Evolutionary conservation across 371 early-diverging fungal genomes (phyloP), one percentile per base, ranked within the genome.

Genomic region (Mortierella sp.): DNA sequence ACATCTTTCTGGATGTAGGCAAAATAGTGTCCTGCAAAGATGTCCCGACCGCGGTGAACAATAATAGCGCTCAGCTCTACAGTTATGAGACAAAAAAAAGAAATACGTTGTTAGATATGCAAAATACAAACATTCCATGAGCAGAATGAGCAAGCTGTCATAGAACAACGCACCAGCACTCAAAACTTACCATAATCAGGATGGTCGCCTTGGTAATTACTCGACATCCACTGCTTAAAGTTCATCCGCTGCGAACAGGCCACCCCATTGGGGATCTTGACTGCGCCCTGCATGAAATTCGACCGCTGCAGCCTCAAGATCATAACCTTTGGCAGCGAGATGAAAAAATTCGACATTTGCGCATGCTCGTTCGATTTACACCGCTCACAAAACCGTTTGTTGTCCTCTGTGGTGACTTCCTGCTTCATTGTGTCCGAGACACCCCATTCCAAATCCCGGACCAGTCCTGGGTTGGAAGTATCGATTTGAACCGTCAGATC

Each of bases 401-500:
- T 85, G 54, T 85, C 85, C 19, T 74, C 85, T 34, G 74, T 78
- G 79, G 81, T 79, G 28, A 79, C 80, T 52, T 85, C 85, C 81
- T 72, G 79, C 52, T 81, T 76, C 82, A 85, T 81, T 7, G 82
- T 81, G 34, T 76, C 82, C n/a, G 77, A 54, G 68, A 85, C 75
- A 34, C 85, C 85, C 85, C 85, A 85, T 45, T 79, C 76, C 57
- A 85, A 58, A 63, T 85, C 85, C 14, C 82, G 81, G 26, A 81
- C 42, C 57, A 76, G 2, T 0, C 74, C 50, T 44, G 81, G 82
- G 58, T 78, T 76, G 6, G 74, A 79, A 14, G 74, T 74, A 19
- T 85, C 85, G 74, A 85, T 85, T 44, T 85, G 85, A 28, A 85
- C 81, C 0, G 79, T 79, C 26, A 85, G 28, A 42, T 85, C 85